A percentile compares a stretch with the other conserved stretches of the same genome.
These are phyloP conservation scores for Claviceps maximensis DNA, from an alignment of 2,329 filamentous ascomycete genomes.

Conservation along the genomic window DNA sequence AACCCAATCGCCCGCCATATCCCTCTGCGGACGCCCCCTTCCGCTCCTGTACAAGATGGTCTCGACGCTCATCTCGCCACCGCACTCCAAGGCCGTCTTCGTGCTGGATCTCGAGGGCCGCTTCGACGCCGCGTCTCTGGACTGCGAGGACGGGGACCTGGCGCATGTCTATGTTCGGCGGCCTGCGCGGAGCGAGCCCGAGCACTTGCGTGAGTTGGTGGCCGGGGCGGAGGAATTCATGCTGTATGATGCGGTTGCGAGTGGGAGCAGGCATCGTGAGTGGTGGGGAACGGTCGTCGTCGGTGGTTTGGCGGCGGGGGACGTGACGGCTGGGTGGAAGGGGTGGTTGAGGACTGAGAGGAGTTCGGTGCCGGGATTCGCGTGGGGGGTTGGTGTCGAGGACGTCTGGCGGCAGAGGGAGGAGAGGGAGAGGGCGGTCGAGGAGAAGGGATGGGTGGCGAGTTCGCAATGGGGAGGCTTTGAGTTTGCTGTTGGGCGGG, in stretches of 20 bases:
- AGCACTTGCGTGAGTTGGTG: conserved; percentile 22
- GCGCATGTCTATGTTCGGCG: conserved; percentile 38
- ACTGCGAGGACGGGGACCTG: conserved; percentile 25
- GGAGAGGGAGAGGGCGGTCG: conserved; percentile 26
- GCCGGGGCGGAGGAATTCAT: conserved; percentile 32
- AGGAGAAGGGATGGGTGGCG: conserved; percentile 32
- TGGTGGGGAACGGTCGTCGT: conserved; percentile 48
- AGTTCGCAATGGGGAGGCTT: conserved; percentile 37
- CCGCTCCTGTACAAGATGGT: conserved; percentile 44
- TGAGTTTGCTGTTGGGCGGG: conserved; percentile 19
- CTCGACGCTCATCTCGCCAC: conserved; percentile 34
- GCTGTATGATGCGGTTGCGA: conserved; percentile 30
- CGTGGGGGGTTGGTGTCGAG: conserved; percentile 24
- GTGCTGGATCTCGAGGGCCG: conserved; percentile 41
- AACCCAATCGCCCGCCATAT: conserved; percentile 33
- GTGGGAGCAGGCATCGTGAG: conserved; percentile 30
- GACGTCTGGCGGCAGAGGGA: conserved; percentile 31
- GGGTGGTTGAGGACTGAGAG: conserved; percentile 42
- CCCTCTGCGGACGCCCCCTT: conserved; percentile 38
- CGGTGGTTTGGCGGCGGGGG: conserved; percentile 25
- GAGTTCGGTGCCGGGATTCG: conserved; percentile 26
- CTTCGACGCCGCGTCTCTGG: conserved; percentile 39
- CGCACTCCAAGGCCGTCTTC: conserved; percentile 34
- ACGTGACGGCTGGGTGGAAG: conserved; percentile 22
- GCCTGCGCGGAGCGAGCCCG: conserved; percentile 18